Evolutionary conservation across 73 alveolate species (phyloP), one percentile per base, ranked within the genome.

Genomic region (Urostyla sp.): DNA sequence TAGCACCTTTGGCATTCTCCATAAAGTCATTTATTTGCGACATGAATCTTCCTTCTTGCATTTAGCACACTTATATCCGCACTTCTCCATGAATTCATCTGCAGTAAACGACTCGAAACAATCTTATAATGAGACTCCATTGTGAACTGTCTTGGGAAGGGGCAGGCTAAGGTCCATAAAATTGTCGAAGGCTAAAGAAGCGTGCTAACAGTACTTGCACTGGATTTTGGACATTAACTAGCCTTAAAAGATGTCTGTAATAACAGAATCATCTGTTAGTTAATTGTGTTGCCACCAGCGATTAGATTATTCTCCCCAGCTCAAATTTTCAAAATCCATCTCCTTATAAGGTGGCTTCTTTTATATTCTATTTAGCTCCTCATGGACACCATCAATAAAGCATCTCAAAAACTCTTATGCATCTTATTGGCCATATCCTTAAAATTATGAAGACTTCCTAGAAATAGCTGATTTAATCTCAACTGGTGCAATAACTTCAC

Each of bases 371-470:
- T 94, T 91, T 50, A 94, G 61, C 60, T 91, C 97, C 44, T 85
- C 91, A 79, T 91, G 91, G 28, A 94, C 59, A 3, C 94, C 88
- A 36, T 88, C 94, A 20, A 94, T 59, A 4, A 92, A 80, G 54
- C 85, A 87, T 46, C 95, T 75, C 35, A 94, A 74, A 60, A 94
- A 94, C 58, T 91, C 97, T 53, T 91, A 75, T 20, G 98, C 92
- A 51, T 94, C 98, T 31, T 94, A 88, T 60, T 94, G 85, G n/a
- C 88, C 90, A 60, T 87, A 67, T 0, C 95, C 95, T 36, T 60
- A 49, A 60, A 94, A 94, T 48, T 94, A 81, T 35, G 90, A 75
- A 10, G 87, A 16, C 20, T 49, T 27, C 28, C 74, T 83, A 61
- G 90, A 24, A 0, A 88, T 73, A 7, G 92, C 61, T 34, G 18